Percentiles rank a stretch among this genome's conserved stretches.
phyloP scores from a whole-genome alignment of 2,329 filamentous ascomycete genomes.

The Blastomyces emzantsi region DNA sequence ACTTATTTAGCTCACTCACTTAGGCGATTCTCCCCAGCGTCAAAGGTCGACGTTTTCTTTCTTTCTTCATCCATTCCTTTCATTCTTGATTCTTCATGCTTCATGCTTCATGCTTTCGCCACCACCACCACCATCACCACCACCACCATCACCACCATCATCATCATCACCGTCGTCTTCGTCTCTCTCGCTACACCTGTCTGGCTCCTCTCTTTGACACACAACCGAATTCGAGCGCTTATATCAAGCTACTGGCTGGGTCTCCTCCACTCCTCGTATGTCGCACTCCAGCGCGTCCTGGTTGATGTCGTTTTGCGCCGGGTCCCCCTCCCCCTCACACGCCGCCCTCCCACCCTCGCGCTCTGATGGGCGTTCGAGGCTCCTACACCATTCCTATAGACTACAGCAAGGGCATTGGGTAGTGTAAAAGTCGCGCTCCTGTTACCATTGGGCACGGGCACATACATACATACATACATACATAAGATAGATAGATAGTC shows the following conservation, averaged over 20 bases:
- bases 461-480: not conserved
- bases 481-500: not conserved
- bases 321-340: conserved; percentile 10
- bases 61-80: not conserved
- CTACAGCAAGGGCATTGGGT: conserved; percentile 8
- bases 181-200: not conserved
- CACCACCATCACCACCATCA: no score
- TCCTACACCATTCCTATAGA: not conserved
- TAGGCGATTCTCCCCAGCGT: not conserved
- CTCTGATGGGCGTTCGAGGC: conserved; percentile 7
- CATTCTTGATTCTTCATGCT: no score
- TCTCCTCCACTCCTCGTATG: not conserved
- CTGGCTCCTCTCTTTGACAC: not conserved
- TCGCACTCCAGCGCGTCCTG: conserved; percentile 3
- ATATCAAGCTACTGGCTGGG: not conserved
- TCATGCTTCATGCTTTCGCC: not conserved
- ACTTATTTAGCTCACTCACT: not conserved
- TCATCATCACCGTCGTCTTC: not conserved
- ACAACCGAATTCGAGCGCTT: not conserved
- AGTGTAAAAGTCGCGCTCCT: not conserved
- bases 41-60: not conserved
- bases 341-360: not conserved
- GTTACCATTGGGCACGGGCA: not conserved
- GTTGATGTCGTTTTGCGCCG: conserved; percentile 2
- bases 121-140: no score